These are phyloP conservation scores for Chlorella sp. DNA, from an alignment of 139 green algal genomes.

Conservation along the genomic window DNA sequence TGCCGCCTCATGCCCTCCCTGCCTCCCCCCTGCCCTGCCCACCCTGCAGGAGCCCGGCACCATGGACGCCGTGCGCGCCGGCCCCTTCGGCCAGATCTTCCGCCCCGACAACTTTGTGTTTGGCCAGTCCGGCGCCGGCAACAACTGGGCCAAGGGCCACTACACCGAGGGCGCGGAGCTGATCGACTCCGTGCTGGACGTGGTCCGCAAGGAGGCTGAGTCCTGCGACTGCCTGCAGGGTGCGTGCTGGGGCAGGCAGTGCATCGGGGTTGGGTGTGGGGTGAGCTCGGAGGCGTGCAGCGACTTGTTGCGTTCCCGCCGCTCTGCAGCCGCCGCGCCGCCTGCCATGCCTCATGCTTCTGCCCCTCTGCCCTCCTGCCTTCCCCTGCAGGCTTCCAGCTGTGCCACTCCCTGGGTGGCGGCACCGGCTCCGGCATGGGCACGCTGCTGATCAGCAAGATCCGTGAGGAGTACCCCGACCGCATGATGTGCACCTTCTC, in stretches of 20 bases:
- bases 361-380: neutral
- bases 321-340: too few species aligned
- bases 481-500: constrained; percentile 99
- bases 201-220: constrained; percentile 99
- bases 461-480: constrained; percentile 94
- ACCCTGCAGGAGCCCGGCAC: constrained; percentile 87
- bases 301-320: too few species aligned
- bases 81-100: constrained; percentile 95
- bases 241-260: too few species aligned
- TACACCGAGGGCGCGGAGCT: constrained; percentile 99
- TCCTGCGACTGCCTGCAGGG: constrained; percentile 98
- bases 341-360: too few species aligned
- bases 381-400: constrained; percentile 86
- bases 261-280: too few species aligned
- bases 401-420: constrained; percentile 96
- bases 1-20: too few species aligned
- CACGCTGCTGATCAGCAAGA: constrained; percentile 94
- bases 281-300: constrained; percentile 51
- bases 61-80: constrained; percentile 96
- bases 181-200: constrained; percentile 98
- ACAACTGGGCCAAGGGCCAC: constrained; percentile 99
- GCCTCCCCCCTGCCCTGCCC: neutral
- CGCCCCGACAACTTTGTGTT: constrained; percentile 99
- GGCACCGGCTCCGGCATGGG: constrained; percentile 97
- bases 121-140: constrained; percentile 94